Evolutionary conservation across 306 rosid genomes (phyloP).

Genomic region (Vachellia pachyceras): DNA sequence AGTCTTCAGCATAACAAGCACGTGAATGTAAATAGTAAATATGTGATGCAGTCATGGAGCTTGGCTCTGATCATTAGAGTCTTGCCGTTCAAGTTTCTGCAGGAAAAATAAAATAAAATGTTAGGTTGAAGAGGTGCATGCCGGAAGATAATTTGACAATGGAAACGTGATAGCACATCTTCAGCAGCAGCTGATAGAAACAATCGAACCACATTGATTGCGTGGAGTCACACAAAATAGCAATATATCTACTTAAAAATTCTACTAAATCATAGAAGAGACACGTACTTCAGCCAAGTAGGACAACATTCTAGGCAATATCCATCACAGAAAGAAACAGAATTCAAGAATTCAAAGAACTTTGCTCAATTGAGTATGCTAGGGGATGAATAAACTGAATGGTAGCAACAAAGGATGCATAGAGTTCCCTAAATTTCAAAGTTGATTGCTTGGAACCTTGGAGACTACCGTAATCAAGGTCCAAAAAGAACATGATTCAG

Average conservation of each 20-base stretch:
- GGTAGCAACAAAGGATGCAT: background rate
- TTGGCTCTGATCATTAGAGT: conserved; percentile 44
- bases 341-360: background rate
- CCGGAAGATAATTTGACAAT: conserved; percentile 11
- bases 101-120: background rate
- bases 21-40: background rate
- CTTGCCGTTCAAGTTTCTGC: conserved; percentile 61
- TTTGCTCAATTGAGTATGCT: background rate
- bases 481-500: background rate
- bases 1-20: conserved; percentile 28
- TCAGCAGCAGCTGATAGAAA: background rate
- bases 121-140: conserved; percentile 28
- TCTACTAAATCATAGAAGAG: background rate
- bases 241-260: background rate
- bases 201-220: background rate
- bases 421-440: background rate
- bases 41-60: conserved; percentile 42
- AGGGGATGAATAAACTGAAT: background rate
- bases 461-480: background rate
- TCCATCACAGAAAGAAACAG: background rate
- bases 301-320: background rate
- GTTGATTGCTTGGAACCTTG: background rate
- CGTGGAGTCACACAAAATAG: background rate
- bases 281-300: background rate
- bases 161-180: background rate